Percentiles rank a stretch among this genome's conserved stretches.
These are phyloP conservation scores for Trichoderma sp. DNA, from an alignment of 2,329 filamentous ascomycete species.

Conservation along the genomic window DNA sequence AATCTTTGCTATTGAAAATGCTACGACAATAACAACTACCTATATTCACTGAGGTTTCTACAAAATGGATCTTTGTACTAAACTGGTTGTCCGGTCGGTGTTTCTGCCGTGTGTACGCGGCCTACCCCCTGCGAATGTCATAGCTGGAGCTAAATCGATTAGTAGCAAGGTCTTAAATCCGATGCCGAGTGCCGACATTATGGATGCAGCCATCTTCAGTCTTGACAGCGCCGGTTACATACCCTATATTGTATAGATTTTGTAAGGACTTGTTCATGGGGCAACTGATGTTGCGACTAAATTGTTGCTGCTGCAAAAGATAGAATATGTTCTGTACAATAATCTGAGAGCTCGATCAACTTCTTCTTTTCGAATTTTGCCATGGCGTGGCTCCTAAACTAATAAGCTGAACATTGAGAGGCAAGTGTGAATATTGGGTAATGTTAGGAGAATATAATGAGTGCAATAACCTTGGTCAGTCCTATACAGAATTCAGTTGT, in stretches of 20 bases:
- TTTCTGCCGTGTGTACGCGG: neutral
- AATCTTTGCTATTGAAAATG: neutral
- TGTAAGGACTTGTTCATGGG: neutral
- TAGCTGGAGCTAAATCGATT: neutral
- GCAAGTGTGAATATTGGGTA: neutral
- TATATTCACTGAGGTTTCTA: neutral
- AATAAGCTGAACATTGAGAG: neutral
- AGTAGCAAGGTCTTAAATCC: neutral
- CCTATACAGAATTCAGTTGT: too few relatives aligned
- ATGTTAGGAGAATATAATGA: neutral
- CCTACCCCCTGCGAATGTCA: neutral
- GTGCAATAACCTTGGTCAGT: neutral
- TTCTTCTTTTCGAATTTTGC: neutral
- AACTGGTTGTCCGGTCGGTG: neutral
- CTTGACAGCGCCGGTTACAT: neutral
- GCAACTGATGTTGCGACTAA: neutral
- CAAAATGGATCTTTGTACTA: neutral
- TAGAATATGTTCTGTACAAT: neutral
- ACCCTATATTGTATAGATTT: neutral
- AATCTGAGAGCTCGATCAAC: neutral
- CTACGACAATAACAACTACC: neutral
- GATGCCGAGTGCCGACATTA: conserved; percentile 3
- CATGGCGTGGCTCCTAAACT: neutral
- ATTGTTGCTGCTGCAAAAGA: neutral
- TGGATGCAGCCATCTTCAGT: neutral